Conservation (phyloP, 176 grass and related monocot genomes). For the Cenchrus americanus region DNA sequence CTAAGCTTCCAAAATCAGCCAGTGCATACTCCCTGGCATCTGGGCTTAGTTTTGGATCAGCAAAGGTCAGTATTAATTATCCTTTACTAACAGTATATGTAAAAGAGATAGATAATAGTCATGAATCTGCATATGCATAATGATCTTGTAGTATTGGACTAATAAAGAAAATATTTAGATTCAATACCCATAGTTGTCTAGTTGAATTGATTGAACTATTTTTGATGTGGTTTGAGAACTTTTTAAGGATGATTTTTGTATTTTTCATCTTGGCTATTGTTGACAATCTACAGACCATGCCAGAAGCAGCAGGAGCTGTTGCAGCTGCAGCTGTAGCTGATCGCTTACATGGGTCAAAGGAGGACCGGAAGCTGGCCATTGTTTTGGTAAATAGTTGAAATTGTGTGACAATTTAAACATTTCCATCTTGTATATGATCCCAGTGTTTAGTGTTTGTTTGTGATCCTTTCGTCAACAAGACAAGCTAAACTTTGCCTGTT, state of each 20-base stretch:
- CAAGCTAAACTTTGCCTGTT: conserved; percentile 33
- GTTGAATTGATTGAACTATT: conserved; percentile 1
- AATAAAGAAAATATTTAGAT: conserved; percentile 15
- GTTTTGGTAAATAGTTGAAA: conserved; percentile 68
- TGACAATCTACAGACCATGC: conserved; percentile 74
- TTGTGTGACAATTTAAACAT: neutral
- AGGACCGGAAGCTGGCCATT: conserved; percentile 84
- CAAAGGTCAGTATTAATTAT: conserved; percentile 50
- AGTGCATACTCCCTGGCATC: conserved; percentile 69
- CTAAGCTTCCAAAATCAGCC: conserved; percentile 79
- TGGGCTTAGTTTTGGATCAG: conserved; percentile 75
- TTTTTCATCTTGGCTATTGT: conserved; percentile 42
- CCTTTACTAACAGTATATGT: conserved; percentile 17
- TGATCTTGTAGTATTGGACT: neutral
- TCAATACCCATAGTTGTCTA: conserved; percentile 7
- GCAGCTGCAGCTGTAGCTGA: conserved; percentile 95
- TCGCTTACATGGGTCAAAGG: conserved; percentile 88
- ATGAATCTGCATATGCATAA: conserved; percentile 10
- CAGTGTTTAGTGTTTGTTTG: neutral
- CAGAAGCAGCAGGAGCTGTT: conserved; percentile 95
- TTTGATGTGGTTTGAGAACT: conserved; percentile 25
- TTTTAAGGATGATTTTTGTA: conserved; percentile 24
- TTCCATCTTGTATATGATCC: conserved; percentile 12
- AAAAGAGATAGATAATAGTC: conserved; percentile 9
- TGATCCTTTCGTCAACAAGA: conserved; percentile 13